These are phyloP conservation scores for Radiomyces spectabilis DNA, from an alignment of 192 early-diverging fungal genomes.

Conservation along the genomic window DNA sequence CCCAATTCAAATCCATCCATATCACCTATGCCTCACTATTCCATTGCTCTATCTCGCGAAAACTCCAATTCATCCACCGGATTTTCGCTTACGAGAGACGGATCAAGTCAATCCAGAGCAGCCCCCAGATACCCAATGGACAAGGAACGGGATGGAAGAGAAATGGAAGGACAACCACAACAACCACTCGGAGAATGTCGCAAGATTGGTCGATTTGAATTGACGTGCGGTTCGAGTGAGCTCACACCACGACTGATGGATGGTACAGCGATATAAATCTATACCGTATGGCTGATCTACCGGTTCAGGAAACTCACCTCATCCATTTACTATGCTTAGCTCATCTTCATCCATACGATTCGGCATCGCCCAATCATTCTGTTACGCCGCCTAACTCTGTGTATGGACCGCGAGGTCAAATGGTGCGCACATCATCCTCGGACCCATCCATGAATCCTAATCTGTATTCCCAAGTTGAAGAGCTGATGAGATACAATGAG, in stretches of 20 bases:
- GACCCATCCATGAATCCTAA: not conserved
- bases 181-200: conserved; percentile 9
- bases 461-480: conserved; percentile 7
- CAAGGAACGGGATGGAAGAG: not conserved
- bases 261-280: not conserved
- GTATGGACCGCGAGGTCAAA: not conserved
- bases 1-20: not conserved
- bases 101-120: conserved; percentile 3
- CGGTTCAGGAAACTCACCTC: not conserved
- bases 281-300: not conserved
- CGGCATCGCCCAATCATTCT: not conserved
- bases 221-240: conserved; percentile 17
- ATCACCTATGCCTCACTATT: not conserved
- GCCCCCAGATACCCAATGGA: conserved; percentile 1
- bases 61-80: conserved; percentile 1
- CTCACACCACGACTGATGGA: not conserved
- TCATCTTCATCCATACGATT: conserved; percentile 2
- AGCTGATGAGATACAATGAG: conserved; percentile 15
- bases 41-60: conserved; percentile 3
- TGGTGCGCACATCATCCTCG: not conserved
- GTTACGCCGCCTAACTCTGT: not conserved
- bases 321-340: not conserved
- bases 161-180: not conserved
- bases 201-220: conserved; percentile 30
- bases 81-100: conserved; percentile 12